Evolutionary conservation across 225 moss, liverwort and hornwort species (phyloP).

Genomic region (Physcomitrellopsis africana): DNA sequence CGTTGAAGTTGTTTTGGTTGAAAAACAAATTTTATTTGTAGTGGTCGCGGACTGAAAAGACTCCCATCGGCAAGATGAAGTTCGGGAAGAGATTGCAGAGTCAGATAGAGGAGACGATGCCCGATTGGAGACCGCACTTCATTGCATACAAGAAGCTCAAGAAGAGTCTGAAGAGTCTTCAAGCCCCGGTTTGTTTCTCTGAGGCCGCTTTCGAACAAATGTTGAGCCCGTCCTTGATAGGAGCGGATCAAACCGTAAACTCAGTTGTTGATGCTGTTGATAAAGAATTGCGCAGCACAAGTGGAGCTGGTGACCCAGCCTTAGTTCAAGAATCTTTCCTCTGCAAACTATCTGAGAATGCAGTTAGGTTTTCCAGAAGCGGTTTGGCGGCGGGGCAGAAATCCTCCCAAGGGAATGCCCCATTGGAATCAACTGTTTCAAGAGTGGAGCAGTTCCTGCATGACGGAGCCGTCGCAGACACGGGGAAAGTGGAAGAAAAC

Average conservation of each 20-base stretch:
- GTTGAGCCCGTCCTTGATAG: slow-evolving; percentile 16
- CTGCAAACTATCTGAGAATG: slow-evolving; percentile 16
- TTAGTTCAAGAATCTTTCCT: slow-evolving; percentile 31
- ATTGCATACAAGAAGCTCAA: slow-evolving; percentile 67
- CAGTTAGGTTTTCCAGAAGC: slow-evolving; percentile 15
- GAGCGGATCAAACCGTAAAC: slow-evolving; percentile 11
- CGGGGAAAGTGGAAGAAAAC: neutral
- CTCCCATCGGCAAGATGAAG: slow-evolving; percentile 49
- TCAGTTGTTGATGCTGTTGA: slow-evolving; percentile 51
- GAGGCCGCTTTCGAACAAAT: slow-evolving; percentile 48
- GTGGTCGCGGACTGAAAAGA: neutral
- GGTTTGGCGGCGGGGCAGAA: slow-evolving; percentile 1
- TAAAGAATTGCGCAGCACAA: slow-evolving; percentile 47
- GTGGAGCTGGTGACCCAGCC: slow-evolving; percentile 44
- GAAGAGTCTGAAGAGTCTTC: slow-evolving; percentile 51
- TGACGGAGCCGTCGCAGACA: neutral
- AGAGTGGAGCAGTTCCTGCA: slow-evolving; percentile 29
- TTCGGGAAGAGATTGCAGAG: slow-evolving; percentile 71
- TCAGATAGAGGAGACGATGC: slow-evolving; percentile 70
- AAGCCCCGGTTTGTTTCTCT: slow-evolving; percentile 53
- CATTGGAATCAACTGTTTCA: slow-evolving; percentile 24
- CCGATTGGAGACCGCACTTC: slow-evolving; percentile 70
- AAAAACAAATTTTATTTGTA: too few species aligned
- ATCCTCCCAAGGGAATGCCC: neutral
- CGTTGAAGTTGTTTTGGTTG: too few species aligned